Base-by-base conservation (phyloP, 129 eudicot genomes). In the Ambrosia artemisiifolia region DNA sequence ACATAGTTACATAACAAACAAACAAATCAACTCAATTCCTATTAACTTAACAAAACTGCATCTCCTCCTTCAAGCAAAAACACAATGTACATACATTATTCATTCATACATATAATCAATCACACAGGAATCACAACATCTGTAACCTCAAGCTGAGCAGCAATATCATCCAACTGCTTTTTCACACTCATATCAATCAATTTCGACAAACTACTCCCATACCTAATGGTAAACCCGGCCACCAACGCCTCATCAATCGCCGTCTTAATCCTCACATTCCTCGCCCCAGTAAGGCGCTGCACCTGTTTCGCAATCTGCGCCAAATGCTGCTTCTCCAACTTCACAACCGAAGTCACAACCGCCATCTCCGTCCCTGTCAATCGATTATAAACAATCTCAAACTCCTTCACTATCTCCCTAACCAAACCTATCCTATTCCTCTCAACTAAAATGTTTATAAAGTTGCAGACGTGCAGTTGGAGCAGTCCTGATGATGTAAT, bases 181-280 rank as follows among this genome's bases (percentile, higher is more conserved):
- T 86, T 91, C 48, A 91, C 95, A 64, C 95, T 88, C 95, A 91
- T 69, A 74, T 88, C 97, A 65, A 91, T 84, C 90, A 85, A 33
- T 59, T 84, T 91, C 5, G 97, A 91, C 9, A 80, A 86, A 7
- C 83, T 50, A 59, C 50, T 73, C 5, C 97, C 97, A 60, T 85
- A 91, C 69, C 85, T 78, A 24, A 91, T 77, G 10, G 88, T 87
- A 47, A 91, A 84, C 5, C 97, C 97, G 4, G 95, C 97, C 56
- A 91, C 88, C 56, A 91, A 68, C 2, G 88, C 80, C 11, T 80
- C 73, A 70, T 91, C 92, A 44, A 88, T 88, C 59, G 30, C 84
- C 54, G 97, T 85, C 73, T 86, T 91, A 12, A 91, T 80, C 69
- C 95, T 78, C 84, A 88, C 95, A 20, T 88, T 87, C 46, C 80